phyloP scores from a whole-genome alignment of 1,284 basidiomycete species.

The Cryptococcus sp. region DNA sequence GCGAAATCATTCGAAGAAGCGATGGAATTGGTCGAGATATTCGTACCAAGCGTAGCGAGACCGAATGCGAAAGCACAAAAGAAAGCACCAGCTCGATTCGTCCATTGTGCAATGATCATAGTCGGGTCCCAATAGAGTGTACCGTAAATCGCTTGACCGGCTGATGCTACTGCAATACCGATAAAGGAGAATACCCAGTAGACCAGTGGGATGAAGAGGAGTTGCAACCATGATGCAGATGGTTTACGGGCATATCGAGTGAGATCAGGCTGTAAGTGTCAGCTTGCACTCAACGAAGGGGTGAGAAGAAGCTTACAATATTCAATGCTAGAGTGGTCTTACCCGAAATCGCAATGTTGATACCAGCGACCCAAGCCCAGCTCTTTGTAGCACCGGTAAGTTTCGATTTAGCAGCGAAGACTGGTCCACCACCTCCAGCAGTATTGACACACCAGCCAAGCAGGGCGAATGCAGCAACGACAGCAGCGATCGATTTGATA shows the following conservation, averaged over 20 bases:
- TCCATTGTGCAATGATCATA: conserved; percentile 54
- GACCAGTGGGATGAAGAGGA: conserved; percentile 37
- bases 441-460: conserved; percentile 53
- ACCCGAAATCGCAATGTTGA: conserved; percentile 65
- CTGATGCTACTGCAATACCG: conserved; percentile 53
- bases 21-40: conserved; percentile 64
- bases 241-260: conserved; percentile 46
- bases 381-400: conserved; percentile 34
- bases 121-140: conserved; percentile 52
- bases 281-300: neutral
- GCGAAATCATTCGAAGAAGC: conserved; percentile 74
- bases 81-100: conserved; percentile 64
- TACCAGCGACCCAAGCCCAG: conserved; percentile 68
- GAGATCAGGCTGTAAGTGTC: conserved; percentile 28
- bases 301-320: conserved; percentile 21
- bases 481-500: conserved; percentile 60
- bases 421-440: conserved; percentile 56
- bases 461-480: conserved; percentile 61
- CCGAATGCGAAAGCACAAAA: conserved; percentile 66
- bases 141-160: conserved; percentile 38
- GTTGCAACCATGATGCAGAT: conserved; percentile 29
- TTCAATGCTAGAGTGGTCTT: conserved; percentile 41
- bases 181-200: conserved; percentile 41
- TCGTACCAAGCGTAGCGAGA: conserved; percentile 66
- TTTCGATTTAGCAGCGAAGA: conserved; percentile 45